phyloP scores from a whole-genome alignment of 2,329 filamentous ascomycete genomes.

The Dendrostoma leiphaemia region DNA sequence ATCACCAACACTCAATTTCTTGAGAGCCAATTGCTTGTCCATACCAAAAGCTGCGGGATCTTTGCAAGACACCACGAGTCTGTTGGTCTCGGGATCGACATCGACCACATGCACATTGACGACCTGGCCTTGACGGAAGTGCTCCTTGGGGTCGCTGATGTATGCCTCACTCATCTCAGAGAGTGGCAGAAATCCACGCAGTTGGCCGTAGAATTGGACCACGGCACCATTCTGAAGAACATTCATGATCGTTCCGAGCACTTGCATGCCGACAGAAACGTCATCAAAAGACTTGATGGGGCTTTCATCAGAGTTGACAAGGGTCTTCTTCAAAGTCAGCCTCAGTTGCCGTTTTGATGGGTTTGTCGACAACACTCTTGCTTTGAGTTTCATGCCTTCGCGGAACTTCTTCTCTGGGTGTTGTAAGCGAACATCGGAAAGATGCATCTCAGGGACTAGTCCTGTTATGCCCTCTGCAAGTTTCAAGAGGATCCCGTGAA shows the following conservation, averaged over 20 bases:
- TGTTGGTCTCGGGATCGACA: conserved; percentile 67
- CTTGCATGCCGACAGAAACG: conserved; percentile 71
- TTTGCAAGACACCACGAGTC: conserved; percentile 89
- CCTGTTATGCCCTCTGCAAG: conserved; percentile 84
- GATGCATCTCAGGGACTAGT: conserved; percentile 83
- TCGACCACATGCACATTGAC: conserved; percentile 86
- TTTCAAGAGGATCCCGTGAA: conserved; percentile 78
- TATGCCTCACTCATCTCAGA: conserved; percentile 98
- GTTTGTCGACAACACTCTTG: conserved; percentile 80
- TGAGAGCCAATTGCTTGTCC: conserved; percentile 74
- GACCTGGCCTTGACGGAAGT: conserved; percentile 88
- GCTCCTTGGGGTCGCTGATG: conserved; percentile 82
- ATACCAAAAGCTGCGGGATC: conserved; percentile 75
- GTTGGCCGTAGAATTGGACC: conserved; percentile 84
- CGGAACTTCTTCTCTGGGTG: conserved; percentile 96
- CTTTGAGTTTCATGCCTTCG: conserved; percentile 80
- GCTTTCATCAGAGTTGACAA: conserved; percentile 85
- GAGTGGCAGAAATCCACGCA: conserved; percentile 85
- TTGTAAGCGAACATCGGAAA: conserved; percentile 83
- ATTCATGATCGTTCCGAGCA: conserved; percentile 83
- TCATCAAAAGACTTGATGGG: conserved; percentile 76
- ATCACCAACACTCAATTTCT: conserved; percentile 69
- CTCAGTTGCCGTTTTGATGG: conserved; percentile 73
- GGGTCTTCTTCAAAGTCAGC: conserved; percentile 89
- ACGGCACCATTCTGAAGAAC: conserved; percentile 76